Base-by-base conservation (phyloP, 1,139 yeast genomes). In the Pichia sp. region DNA sequence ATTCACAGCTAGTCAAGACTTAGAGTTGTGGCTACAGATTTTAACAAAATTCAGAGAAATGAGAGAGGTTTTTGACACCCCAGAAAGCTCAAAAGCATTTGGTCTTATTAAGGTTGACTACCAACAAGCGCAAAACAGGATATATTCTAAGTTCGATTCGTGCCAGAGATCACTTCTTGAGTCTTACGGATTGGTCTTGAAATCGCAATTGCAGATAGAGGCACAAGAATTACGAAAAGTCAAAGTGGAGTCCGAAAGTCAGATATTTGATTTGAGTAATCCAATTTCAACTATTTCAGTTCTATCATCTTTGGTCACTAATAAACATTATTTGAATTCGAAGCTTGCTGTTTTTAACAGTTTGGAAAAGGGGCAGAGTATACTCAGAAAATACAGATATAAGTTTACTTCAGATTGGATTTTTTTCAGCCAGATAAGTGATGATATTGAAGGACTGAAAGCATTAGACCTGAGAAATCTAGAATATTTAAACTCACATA, bases 351-450 rank as follows among this genome's bases (percentile, higher is more conserved):
- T 36, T 5, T 11, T 54, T 1, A 30, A 44, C 7, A 56, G 59
- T 13, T 73, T 81, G 80, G 66, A 64, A 44, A 47, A 53, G 1
- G 80, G 84, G 3, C 87, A 85, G 55, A 66, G 65, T 1, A 59
- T 76, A 1, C 68, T 87, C 13, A 59, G 72, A 0, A 74, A 76
- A 41, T 72, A 75, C 42, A 71, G 86, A 46, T 77, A 72, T 61
- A 74, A 74, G 44, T 77, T 82, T 54, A 80, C 85, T 0, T 50
- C 67, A 0, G 76, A 77, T 31, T 87, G 93, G 89, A 60, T 84
- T 1, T 80, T 73, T 64, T 73, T 75, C 46, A 95, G 87, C 49
- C 95, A 87, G 61, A 61, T 89, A 1, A 84, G 81, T 31, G 75
- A 73, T 55, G 81, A 80, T 53, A 67, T 78, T 56, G 66, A 7